Conservation (phyloP, 2,329 filamentous ascomycete species). For the Ceratocystis colombiana region DNA sequence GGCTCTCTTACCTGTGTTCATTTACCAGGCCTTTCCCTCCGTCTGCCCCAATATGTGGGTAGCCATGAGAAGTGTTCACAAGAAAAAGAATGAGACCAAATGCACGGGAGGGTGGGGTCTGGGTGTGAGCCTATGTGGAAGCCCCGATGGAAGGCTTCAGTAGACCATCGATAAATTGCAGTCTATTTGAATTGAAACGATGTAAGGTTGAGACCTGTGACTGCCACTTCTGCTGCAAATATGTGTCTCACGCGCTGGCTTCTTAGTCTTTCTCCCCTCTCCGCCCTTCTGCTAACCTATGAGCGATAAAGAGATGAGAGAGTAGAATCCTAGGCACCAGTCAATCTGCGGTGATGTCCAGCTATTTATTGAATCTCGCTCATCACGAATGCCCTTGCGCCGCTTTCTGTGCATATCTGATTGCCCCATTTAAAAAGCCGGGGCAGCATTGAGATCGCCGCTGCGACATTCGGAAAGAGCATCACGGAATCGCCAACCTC, state of each 20-base stretch:
- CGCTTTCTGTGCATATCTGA: not conserved
- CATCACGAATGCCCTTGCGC: not conserved
- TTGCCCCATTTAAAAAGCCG: not conserved
- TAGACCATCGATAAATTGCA: not conserved
- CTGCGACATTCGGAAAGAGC: slow-evolving; percentile 1
- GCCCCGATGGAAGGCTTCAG: not conserved
- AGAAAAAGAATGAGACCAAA: slow-evolving; percentile 2
- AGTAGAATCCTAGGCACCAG: not conserved
- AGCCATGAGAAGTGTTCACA: not conserved
- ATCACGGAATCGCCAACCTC: not conserved
- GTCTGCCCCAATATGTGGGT: slow-evolving; percentile 1
- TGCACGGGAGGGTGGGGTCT: not conserved
- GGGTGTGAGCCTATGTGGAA: not conserved
- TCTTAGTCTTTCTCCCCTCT: not conserved
- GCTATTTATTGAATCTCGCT: not conserved
- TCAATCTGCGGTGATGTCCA: not conserved
- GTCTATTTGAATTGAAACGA: not conserved
- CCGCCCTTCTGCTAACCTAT: not conserved
- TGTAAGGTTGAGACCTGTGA: slow-evolving; percentile 2
- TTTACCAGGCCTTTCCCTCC: slow-evolving; percentile 2
- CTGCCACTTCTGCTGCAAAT: slow-evolving; percentile 1
- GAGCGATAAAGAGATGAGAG: not conserved
- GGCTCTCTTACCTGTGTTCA: not conserved
- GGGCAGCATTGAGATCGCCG: not conserved
- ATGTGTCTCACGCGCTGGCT: slow-evolving; percentile 14